Evolutionary conservation across 1,284 basidiomycete species (phyloP).

Genomic region (Marasmius oreades): DNA sequence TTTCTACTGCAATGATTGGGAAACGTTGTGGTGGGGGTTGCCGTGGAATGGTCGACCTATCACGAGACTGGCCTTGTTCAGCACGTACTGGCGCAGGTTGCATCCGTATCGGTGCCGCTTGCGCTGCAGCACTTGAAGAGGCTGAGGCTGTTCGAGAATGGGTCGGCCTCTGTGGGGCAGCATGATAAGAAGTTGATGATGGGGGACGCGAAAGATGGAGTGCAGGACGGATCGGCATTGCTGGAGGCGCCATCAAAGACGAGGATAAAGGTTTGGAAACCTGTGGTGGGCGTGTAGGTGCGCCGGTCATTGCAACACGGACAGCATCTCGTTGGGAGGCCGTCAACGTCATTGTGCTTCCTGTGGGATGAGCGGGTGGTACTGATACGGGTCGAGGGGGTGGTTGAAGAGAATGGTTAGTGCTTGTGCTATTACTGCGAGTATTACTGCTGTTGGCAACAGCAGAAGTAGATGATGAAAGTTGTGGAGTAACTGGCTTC

Average conservation of each 20-base stretch:
- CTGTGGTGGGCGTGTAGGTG: neutral
- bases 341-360: neutral
- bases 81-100: neutral
- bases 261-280: neutral
- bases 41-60: neutral
- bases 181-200: neutral
- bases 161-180: neutral
- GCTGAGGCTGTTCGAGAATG: neutral
- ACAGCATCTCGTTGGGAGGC: slow-evolving; percentile 7
- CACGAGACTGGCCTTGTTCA: neutral
- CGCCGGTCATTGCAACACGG: neutral
- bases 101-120: slow-evolving; percentile 4
- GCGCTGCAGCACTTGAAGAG: neutral
- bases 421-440: neutral
- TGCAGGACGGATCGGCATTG: neutral
- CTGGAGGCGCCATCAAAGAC: slow-evolving; percentile 1
- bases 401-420: neutral
- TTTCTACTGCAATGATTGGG: neutral
- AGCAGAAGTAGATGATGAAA: slow-evolving; percentile 6
- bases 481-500: slow-evolving; percentile 19
- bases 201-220: neutral
- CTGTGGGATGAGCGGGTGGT: neutral
- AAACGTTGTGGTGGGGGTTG: slow-evolving; percentile 8
- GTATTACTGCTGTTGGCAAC: neutral
- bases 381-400: neutral